A percentile compares a stretch with the other conserved stretches of the same genome.
These are phyloP conservation scores for Linum tenue DNA, from an alignment of 345 rosid species.

Conservation along the genomic window DNA sequence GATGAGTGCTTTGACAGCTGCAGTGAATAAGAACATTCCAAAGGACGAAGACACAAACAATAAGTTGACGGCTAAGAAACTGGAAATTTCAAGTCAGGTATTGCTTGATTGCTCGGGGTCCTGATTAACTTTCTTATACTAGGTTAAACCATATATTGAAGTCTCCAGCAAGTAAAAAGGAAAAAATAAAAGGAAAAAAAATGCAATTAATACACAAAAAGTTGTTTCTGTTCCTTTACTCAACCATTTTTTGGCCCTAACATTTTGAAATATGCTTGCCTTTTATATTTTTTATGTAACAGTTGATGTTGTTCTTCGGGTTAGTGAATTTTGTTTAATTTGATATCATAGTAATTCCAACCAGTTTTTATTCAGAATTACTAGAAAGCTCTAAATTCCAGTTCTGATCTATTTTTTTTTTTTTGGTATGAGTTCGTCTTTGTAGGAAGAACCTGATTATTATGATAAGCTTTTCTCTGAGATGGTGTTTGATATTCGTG, in stretches of 20 bases:
- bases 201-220: no score
- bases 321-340: background rate
- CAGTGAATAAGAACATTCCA: constrained; percentile 31
- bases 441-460: constrained; percentile 43
- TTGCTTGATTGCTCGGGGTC: background rate
- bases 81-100: constrained; percentile 36
- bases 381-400: no score
- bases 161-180: no score
- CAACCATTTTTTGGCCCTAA: no score
- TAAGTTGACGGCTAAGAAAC: constrained; percentile 16
- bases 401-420: no score
- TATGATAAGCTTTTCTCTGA: constrained; percentile 49
- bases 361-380: background rate
- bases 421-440: no score
- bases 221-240: background rate
- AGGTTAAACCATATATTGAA: background rate
- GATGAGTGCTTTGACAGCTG: constrained; percentile 50
- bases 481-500: constrained; percentile 63
- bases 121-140: background rate
- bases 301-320: background rate
- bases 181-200: no score
- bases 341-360: background rate
- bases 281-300: no score
- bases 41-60: constrained; percentile 30
- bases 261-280: no score